Evolutionary conservation across 352 stramenopile genomes (phyloP), one percentile per base, ranked within the genome.

Genomic region (Aphanomyces invadans): DNA sequence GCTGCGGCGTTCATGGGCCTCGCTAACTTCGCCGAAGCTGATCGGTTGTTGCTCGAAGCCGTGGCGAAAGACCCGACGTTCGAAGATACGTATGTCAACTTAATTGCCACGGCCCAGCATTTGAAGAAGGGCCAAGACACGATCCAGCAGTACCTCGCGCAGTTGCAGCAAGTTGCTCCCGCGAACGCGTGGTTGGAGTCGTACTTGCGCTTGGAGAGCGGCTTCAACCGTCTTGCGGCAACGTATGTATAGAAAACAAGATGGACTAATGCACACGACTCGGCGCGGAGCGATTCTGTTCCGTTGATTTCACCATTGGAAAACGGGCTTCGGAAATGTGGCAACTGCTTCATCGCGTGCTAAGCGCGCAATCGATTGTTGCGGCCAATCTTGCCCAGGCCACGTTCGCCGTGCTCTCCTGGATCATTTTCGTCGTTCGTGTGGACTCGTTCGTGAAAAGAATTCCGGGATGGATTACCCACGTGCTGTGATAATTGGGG

Each of bases 31-130:
- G 71, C 83, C 15, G 86, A 95, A 62, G 94, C 95, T 3, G 90
- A 98, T 72, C 70, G 74, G 0, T 81, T 93, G 70, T 78, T 98
- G 38, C 75, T 89, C 23, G 89, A 98, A 66, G 88, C 90, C 9
- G 45, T 95, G 17, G 76, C 89, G 54, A 93, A 96, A 71, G 83
- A 88, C 64, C 72, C 85, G 38, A 68, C 78, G 33, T 89, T 97
- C 71, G 79, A 95, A 33, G 94, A 98, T 72, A 97, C 92, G 62
- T 80, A 98, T 26, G 79, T 97, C 46, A 98, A 98, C 74, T 73
- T 98, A 51, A 90, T 98, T 69, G 87, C 89, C 0, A 90, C 89
- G 29, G 92, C 74, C 59, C 77, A 94, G 51, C 90, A 98, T 68
- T 65, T 98, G 74, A 85, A 88, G 70, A 97, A 96, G 68, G 78